These are phyloP conservation scores for Niveomyces coronatus DNA, from an alignment of 2,329 filamentous ascomycete genomes.

Conservation along the genomic window DNA sequence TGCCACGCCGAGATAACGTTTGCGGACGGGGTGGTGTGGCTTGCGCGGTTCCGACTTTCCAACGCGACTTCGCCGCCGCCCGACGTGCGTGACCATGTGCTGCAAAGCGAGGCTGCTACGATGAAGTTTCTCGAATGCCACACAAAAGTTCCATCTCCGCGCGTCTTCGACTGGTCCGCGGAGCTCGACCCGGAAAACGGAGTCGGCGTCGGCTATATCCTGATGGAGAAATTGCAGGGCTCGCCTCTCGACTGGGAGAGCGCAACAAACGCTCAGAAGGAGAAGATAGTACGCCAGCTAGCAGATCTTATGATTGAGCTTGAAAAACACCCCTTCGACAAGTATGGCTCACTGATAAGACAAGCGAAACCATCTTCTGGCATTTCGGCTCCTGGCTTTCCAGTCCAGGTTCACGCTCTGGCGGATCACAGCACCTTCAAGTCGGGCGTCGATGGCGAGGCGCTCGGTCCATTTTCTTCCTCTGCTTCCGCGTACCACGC, in stretches of 20 bases:
- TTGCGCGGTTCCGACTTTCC: conserved; percentile 17
- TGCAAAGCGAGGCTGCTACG: conserved; percentile 18
- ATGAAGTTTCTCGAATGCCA: conserved; percentile 15
- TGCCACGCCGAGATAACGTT: conserved; percentile 20
- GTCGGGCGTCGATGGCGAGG: conserved; percentile 2
- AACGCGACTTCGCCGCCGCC: conserved; percentile 14
- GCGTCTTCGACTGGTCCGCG: conserved; percentile 23
- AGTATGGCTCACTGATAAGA: conserved; percentile 16
- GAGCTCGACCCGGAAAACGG: conserved; percentile 20
- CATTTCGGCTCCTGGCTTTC: background rate
- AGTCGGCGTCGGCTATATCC: conserved; percentile 28
- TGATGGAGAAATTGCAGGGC: conserved; percentile 30
- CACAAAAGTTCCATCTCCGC: conserved; percentile 22
- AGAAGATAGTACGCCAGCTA: conserved; percentile 22
- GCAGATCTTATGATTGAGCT: conserved; percentile 23
- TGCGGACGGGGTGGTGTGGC: conserved; percentile 16
- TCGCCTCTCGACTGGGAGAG: conserved; percentile 23
- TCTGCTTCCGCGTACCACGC: conserved; percentile 13
- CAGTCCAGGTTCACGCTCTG: conserved; percentile 11
- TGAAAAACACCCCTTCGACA: conserved; percentile 21
- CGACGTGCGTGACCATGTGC: conserved; percentile 15
- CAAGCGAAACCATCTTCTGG: too few relatives aligned
- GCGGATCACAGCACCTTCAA: conserved; percentile 14
- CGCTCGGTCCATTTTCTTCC: conserved; percentile 17
- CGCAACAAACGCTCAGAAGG: conserved; percentile 17